Base-by-base conservation (phyloP, 495 filamentous ascomycete genomes). In the Aspergillus ellipticus region DNA sequence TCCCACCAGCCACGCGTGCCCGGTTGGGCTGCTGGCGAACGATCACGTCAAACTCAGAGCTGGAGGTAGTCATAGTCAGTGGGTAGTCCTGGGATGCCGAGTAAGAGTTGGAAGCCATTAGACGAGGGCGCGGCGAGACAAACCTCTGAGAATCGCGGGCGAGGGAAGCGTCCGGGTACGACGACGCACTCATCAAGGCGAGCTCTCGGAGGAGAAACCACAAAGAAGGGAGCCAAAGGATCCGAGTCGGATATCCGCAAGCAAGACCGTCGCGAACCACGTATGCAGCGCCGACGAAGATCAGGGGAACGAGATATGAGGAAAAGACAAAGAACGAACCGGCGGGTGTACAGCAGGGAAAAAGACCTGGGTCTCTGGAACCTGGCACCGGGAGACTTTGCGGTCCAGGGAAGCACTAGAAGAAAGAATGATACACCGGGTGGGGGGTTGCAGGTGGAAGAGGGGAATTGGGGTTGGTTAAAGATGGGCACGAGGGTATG, bases 1-100 rank as follows among this genome's bases (percentile, higher is more conserved):
- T 88, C 63, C 85, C 85, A 59, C 86, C 81, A 52, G 85, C 84
- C 65, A 89, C 84, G 56, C 84, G 83, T 51, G 82, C 86, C 72
- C 77, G 72, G 60, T 79, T 76, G 59, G 86, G 86, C 61, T 86
- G 80, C 73, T 89, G 86, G 59, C 83, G 78, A 65, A 89, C 82
- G 58, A 65, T 73, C 66, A 89, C 74, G 62, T 85, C 78, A 75
- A 82, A 83, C 65, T 85, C 79, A 71, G 74, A 73, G 73, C 75
- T 78, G 69, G 60, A 56, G 65, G 61, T 66, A 59, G 75, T 68
- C 67, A 72, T 74, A 33, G 72, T 78, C 70, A 78, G 73, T 69
- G 65, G 57, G 64, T 64, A 54, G 53, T 42, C 65, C 65, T 69
- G 64, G 56, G 61, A 49, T 54, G 54, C 62, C 51, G 65, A 61